phyloP scores from a whole-genome alignment of 1,284 basidiomycete genomes.

The Ceratobasidium theobromae region DNA sequence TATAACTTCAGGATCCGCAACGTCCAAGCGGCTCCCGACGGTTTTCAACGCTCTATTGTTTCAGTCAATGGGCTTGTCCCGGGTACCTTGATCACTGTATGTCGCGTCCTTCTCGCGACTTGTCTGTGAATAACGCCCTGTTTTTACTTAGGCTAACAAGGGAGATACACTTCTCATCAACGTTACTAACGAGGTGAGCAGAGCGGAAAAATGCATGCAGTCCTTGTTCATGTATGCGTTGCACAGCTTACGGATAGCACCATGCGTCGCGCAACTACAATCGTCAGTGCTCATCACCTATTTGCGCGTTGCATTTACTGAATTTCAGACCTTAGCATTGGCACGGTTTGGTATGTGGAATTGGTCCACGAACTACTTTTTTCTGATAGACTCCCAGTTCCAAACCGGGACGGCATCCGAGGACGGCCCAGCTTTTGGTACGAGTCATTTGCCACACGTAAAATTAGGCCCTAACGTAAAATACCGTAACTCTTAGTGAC shows the following conservation, averaged over 20 bases:
- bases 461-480: not conserved
- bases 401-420: conserved; percentile 16
- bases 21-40: conserved; percentile 24
- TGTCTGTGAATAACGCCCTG: not conserved
- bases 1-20: conserved; percentile 26
- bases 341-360: conserved; percentile 22
- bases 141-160: conserved; percentile 22
- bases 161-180: conserved; percentile 22
- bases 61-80: conserved; percentile 19
- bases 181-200: conserved; percentile 18
- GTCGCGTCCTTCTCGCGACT: not conserved
- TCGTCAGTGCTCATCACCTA: not conserved
- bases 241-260: conserved; percentile 6
- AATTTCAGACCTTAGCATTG: conserved; percentile 3
- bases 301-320: too few species aligned
- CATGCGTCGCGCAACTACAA: conserved; percentile 30
- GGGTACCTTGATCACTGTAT: conserved; percentile 18
- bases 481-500: not conserved
- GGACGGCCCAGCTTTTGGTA: conserved; percentile 29
- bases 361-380: not conserved
- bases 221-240: not conserved
- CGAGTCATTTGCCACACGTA: not conserved
- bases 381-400: not conserved
- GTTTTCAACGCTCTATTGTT: conserved; percentile 27
- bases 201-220: too few species aligned